These are phyloP conservation scores for Fusarium tricinctum DNA, from an alignment of 2,329 filamentous ascomycete genomes.

Conservation along the genomic window DNA sequence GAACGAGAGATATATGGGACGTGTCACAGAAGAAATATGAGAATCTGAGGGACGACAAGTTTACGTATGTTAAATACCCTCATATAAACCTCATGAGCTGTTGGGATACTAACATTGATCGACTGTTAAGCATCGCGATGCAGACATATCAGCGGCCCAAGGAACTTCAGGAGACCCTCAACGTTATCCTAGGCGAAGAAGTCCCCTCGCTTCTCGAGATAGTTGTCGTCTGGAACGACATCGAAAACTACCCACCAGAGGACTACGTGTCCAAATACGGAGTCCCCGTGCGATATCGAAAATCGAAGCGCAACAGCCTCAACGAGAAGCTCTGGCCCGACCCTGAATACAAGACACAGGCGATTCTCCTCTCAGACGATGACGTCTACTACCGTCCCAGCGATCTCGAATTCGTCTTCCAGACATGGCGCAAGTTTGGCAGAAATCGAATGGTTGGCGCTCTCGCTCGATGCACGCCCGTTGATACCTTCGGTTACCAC, in stretches of 20 bases:
- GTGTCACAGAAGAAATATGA: conserved; percentile 45
- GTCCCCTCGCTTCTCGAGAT: conserved; percentile 57
- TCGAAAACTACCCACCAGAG: conserved; percentile 50
- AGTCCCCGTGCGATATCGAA: conserved; percentile 54
- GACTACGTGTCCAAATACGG: conserved; percentile 51
- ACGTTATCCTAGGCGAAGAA: conserved; percentile 46
- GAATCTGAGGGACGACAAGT: conserved; percentile 50
- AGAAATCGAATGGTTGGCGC: conserved; percentile 54
- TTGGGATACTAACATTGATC: background rate
- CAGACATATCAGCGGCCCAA: conserved; percentile 56
- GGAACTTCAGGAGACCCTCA: conserved; percentile 53
- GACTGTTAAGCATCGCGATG: conserved; percentile 53
- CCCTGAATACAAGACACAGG: conserved; percentile 55
- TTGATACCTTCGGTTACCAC: conserved; percentile 48
- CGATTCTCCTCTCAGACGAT: conserved; percentile 58
- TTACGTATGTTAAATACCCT: conserved; percentile 46
- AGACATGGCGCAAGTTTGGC: conserved; percentile 58
- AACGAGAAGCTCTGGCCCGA: conserved; percentile 58
- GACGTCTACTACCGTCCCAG: conserved; percentile 57
- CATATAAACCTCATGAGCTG: too few relatives aligned
- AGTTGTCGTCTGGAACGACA: conserved; percentile 58
- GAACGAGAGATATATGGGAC: conserved; percentile 40
- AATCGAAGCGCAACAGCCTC: conserved; percentile 53
- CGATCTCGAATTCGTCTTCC: conserved; percentile 59
- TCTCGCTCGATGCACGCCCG: conserved; percentile 54